phyloP scores from a whole-genome alignment of 83 land plant species.

The Isoetes engelmannii region DNA sequence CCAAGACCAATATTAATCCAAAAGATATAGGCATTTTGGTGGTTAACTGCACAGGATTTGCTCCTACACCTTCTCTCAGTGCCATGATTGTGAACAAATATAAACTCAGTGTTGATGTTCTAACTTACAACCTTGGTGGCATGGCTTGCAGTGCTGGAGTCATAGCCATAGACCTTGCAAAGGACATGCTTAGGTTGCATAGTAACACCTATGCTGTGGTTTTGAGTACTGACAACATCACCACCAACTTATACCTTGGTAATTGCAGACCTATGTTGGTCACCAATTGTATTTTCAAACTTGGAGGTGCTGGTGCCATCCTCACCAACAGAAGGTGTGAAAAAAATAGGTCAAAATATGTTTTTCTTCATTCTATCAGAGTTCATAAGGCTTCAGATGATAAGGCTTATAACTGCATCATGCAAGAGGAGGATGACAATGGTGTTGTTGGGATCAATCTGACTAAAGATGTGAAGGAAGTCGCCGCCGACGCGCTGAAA shows the following conservation, averaged over 20 bases:
- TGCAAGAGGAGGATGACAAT: conserved; percentile 41
- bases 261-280: conserved; percentile 45
- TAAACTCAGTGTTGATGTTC: conserved; percentile 14
- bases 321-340: conserved; percentile 28
- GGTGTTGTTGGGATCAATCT: conserved; percentile 43
- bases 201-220: conserved; percentile 31
- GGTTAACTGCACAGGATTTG: conserved; percentile 19
- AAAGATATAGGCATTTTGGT: conserved; percentile 21
- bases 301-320: conserved; percentile 42
- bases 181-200: conserved; percentile 13
- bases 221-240: conserved; percentile 48
- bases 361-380: conserved; percentile 35
- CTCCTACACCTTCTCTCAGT: conserved; percentile 23
- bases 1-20: conserved; percentile 9
- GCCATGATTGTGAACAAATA: conserved; percentile 23
- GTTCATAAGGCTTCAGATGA: conserved; percentile 44
- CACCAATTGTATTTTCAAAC: conserved; percentile 44
- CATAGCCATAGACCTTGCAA: conserved; percentile 22
- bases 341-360: conserved; percentile 23
- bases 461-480: conserved; percentile 34
- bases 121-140: conserved; percentile 26
- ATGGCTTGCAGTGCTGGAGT: conserved; percentile 35
- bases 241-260: conserved; percentile 42
- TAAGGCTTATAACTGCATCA: conserved; percentile 43
- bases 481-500: conserved; percentile 38